These are phyloP conservation scores for Abrus pulchellus DNA, from an alignment of 306 rosid species.

Conservation along the genomic window DNA sequence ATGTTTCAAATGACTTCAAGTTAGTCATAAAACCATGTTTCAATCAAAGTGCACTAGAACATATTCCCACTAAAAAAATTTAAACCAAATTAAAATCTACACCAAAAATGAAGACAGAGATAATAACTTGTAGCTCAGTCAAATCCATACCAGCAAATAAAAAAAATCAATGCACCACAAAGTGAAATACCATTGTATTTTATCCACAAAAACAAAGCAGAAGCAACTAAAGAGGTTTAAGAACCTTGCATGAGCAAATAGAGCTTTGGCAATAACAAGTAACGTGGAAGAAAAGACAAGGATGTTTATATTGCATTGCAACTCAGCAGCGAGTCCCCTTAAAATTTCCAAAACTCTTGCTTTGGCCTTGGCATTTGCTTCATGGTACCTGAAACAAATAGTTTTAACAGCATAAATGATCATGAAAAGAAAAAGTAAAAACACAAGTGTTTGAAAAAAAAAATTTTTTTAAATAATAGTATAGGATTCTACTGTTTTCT, in stretches of 20 bases:
- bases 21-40: slow-evolving; percentile 19
- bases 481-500: slow-evolving; percentile 18
- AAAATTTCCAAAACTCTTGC: slow-evolving; percentile 78
- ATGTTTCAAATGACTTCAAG: slow-evolving; percentile 36
- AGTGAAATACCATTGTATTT: slow-evolving; percentile 16
- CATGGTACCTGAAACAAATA: slow-evolving; percentile 77
- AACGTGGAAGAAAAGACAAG: slow-evolving; percentile 89
- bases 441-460: not conserved
- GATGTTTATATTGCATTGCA: slow-evolving; percentile 77
- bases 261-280: slow-evolving; percentile 90
- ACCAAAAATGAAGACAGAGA: not conserved
- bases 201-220: slow-evolving; percentile 46
- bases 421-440: slow-evolving; percentile 1
- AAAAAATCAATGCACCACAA: slow-evolving; percentile 1
- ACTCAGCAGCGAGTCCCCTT: slow-evolving; percentile 83
- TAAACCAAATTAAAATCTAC: not conserved
- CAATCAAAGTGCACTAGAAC: slow-evolving; percentile 4
- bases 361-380: slow-evolving; percentile 77
- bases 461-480: not conserved
- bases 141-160: not conserved
- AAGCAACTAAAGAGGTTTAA: slow-evolving; percentile 51
- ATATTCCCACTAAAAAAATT: no score
- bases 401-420: slow-evolving; percentile 29
- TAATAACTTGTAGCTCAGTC: slow-evolving; percentile 14
- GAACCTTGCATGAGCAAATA: slow-evolving; percentile 96